Evolutionary conservation across 2,329 filamentous ascomycete genomes (phyloP), one percentile per base, ranked within the genome.

Genomic region (Stagonosporopsis chrysanthemi): DNA sequence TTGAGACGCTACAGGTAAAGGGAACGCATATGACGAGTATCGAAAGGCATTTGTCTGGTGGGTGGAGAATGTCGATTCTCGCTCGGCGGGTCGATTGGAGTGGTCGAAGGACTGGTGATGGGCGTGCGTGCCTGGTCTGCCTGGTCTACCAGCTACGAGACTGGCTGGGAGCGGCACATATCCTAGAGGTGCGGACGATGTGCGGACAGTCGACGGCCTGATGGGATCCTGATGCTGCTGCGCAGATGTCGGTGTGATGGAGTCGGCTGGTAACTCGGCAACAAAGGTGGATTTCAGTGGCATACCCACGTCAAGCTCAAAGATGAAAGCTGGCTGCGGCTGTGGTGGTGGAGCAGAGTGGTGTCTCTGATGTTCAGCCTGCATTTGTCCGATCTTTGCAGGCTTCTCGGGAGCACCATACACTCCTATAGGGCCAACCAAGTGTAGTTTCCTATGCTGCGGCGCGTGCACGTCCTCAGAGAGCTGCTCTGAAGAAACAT

Each of bases 261-360:
- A 17, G 17, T 65, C 42, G 28, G 62, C 66, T 4, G 68, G 65
- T n/a, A 71, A 49, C 36, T 68, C 62, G 14, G 64, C 62, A 24
- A 69, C 52, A 44, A 65, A 64, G 6, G 41, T 38, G 14, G 52
- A 29, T 17, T 41, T 23, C 6, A 36, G 7, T 24, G 51, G 44
- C 11, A 50, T 22, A 15, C 43, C 38, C 4, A 56, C 50, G 19
- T 64, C 63, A 23, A 67, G 61, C 31, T 70, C 65, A 35, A 63
- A 62, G 11, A 61, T 47, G n/a, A 42, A 28, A 2, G 23, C 4
- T 36, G 24, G 36, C 7, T 56, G 35, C 28, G 8, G 22, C 50
- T 22, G 52, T 24, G 17, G 45, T 6, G 44, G 24, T 4, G 52
- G 58, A 47, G 45, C 52, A 29, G 23, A 40, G 4, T n/a, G 48